These are phyloP conservation scores for Thelonectria discophora DNA, from an alignment of 2,329 filamentous ascomycete genomes.

Conservation along the genomic window DNA sequence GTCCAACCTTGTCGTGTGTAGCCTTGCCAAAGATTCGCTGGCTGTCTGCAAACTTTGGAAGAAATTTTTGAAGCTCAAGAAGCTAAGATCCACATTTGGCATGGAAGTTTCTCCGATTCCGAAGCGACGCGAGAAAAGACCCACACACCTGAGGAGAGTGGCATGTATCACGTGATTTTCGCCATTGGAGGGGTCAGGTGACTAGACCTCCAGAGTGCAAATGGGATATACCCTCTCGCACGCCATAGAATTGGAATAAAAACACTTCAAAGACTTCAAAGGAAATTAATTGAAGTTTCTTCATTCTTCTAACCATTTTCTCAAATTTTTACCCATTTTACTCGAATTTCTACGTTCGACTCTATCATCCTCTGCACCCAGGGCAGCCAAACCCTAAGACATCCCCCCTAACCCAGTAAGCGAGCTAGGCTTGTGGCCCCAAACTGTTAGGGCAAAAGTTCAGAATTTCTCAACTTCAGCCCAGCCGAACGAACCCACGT, in stretches of 20 bases:
- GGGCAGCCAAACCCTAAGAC: conserved; percentile 55
- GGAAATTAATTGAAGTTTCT: accelerated
- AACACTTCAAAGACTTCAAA: background rate
- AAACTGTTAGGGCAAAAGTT: conserved; percentile 55
- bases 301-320: background rate
- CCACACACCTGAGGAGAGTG: background rate
- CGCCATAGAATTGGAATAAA: background rate
- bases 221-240: conserved; percentile 7
- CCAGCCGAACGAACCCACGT: conserved; percentile 58
- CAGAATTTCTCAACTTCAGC: conserved; percentile 58
- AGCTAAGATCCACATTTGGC: conserved; percentile 40
- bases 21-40: conserved; percentile 42
- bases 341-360: conserved; percentile 15
- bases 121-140: conserved; percentile 24
- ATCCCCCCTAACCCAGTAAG: conserved; percentile 52
- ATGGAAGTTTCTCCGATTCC: conserved; percentile 40
- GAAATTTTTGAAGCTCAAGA: conserved; percentile 52
- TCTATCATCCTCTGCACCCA: conserved; percentile 31
- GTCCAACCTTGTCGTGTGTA: conserved; percentile 45
- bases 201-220: conserved; percentile 22
- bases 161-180: conserved; percentile 37
- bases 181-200: conserved; percentile 33
- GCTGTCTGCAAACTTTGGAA: conserved; percentile 41
- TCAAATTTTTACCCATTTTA: conserved; percentile 26
- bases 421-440: conserved; percentile 50